A percentile compares a stretch with the other conserved stretches of the same genome.
Conservation (phyloP, 2,329 filamentous ascomycete species). For the Penicillium rolfsii region DNA sequence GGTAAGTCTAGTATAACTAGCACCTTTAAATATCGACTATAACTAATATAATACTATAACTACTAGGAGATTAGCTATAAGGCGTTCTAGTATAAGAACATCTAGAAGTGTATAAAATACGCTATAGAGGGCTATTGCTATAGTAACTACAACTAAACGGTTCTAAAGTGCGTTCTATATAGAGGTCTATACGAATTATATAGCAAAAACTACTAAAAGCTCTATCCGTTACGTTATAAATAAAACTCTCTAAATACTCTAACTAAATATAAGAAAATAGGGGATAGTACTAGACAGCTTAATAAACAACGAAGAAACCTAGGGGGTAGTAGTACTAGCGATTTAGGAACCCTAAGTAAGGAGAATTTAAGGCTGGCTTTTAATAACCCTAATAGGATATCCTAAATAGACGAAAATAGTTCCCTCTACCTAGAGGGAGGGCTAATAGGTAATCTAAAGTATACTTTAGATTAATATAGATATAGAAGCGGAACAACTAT, state of each 20-base stretch:
- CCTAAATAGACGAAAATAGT: conserved; percentile 18
- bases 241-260: conserved; percentile 22
- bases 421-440: conserved; percentile 22
- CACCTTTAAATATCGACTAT: no score
- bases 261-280: conserved; percentile 24
- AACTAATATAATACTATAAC: no score
- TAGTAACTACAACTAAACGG: conserved; percentile 18
- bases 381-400: conserved; percentile 26
- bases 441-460: conserved; percentile 28
- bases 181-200: conserved; percentile 24
- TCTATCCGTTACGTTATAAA: no score
- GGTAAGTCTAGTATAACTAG: no score
- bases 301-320: conserved; percentile 25
- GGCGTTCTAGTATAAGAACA: conserved; percentile 33
- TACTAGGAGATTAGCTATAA: conserved; percentile 35
- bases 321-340: conserved; percentile 15
- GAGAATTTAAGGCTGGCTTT: conserved; percentile 15
- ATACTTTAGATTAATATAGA: conserved; percentile 34
- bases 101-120: conserved; percentile 20
- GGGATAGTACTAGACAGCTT: conserved; percentile 22
- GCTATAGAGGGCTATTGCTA: conserved; percentile 18
- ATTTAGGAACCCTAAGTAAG: conserved; percentile 20
- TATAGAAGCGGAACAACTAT: conserved; percentile 28
- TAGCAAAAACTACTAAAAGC: conserved; percentile 25
- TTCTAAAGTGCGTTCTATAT: conserved; percentile 24